Evolutionary conservation across 768 basidiomycete genomes (phyloP), one percentile per base, ranked within the genome.

Genomic region (Mrakia gelida): DNA sequence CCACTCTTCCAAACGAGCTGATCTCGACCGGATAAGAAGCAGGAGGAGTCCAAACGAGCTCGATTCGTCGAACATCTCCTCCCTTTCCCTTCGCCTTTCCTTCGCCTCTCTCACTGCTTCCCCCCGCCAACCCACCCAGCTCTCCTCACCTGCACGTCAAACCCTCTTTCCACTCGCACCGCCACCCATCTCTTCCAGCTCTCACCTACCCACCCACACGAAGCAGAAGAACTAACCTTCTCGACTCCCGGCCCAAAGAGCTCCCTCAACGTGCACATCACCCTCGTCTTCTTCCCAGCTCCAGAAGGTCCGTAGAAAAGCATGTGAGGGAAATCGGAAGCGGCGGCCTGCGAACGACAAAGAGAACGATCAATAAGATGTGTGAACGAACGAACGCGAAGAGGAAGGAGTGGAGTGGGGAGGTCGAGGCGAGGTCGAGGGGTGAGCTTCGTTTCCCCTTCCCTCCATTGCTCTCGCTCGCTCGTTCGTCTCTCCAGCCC

Each of bases 241-340:
- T 98, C 96, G 2, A 91, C 94, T 1, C 95, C 94, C 63, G 89
- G 87, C 0, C 96, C 97, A 85, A 94, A 99, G 71, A 98, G 84
- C 81, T 97, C 91, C 80, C 91, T 87, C 77, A 99, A 84, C 9
- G 93, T 95, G 80, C 92, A 93, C 81, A 91, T 91, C 81, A 98
- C 94, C 54, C 96, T 88, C 63, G 96, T 98, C 88, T 99, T 99
- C 87, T 98, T 98, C 23, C 96, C 96, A 21, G 96, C 94, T 30
- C 96, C 96, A 6, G 93, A 93, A 13, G 96, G 96, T 0, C 96
- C 96, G 82, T 98, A 99, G 86, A 98, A 96, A 1, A 99, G 89
- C 86, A 97, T 91, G 83, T 99, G 96, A 11, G 96, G 96, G 83
- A 99, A 98, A 86, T 98, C 95, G 0, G 93, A 93, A 0, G 93